phyloP scores from a whole-genome alignment of 495 filamentous ascomycete genomes.

The Evernia prunastri region DNA sequence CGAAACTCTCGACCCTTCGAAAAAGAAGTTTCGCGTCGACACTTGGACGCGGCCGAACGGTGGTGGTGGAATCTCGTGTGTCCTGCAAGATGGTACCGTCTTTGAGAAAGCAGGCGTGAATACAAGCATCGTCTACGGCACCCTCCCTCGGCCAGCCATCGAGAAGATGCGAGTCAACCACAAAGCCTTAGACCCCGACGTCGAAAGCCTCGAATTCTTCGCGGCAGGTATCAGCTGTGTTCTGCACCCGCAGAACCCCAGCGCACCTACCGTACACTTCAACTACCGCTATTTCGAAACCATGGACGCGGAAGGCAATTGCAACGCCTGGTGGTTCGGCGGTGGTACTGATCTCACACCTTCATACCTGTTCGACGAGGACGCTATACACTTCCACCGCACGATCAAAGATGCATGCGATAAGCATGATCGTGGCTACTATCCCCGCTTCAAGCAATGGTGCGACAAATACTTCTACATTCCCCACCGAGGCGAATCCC shows the following conservation, averaged over 20 bases:
- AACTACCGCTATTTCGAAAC: slow-evolving; percentile 99
- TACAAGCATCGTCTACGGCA: slow-evolving; percentile 89
- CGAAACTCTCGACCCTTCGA: slow-evolving; percentile 69
- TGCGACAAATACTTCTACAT: slow-evolving; percentile 97
- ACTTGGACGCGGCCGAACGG: slow-evolving; percentile 83
- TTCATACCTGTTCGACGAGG: slow-evolving; percentile 90
- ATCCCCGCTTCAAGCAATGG: slow-evolving; percentile 94
- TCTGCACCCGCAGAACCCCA: slow-evolving; percentile 86
- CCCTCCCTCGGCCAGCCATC: slow-evolving; percentile 79
- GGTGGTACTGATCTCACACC: slow-evolving; percentile 93
- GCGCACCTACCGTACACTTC: slow-evolving; percentile 94
- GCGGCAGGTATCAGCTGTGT: slow-evolving; percentile 89
- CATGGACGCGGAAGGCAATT: slow-evolving; percentile 54
- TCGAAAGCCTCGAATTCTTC: slow-evolving; percentile 84
- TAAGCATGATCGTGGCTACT: slow-evolving; percentile 86
- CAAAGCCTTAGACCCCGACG: slow-evolving; percentile 75
- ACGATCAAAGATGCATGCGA: slow-evolving; percentile 91
- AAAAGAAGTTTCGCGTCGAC: slow-evolving; percentile 69
- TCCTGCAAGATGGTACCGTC: slow-evolving; percentile 89
- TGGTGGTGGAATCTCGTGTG: slow-evolving; percentile 81
- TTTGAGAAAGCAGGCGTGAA: slow-evolving; percentile 99
- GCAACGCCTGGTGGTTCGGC: slow-evolving; percentile 91
- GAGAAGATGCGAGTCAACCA: slow-evolving; percentile 92
- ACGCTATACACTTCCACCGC: slow-evolving; percentile 93
- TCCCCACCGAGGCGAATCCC: slow-evolving; percentile 81